These are phyloP conservation scores for Starmerella apis DNA, from an alignment of 805 yeast species.

Conservation along the genomic window DNA sequence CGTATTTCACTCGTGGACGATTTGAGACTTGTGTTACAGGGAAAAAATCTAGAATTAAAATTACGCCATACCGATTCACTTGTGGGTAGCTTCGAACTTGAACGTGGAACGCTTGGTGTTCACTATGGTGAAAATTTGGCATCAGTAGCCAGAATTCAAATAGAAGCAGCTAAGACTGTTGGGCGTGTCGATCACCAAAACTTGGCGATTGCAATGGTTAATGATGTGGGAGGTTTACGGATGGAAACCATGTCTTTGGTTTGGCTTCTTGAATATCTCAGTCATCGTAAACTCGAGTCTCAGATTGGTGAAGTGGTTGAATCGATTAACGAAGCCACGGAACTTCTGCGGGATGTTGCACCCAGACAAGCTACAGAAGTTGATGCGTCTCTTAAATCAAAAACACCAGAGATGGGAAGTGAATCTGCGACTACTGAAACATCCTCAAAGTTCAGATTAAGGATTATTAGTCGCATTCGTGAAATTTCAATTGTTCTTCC, in stretches of 20 bases:
- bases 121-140: constrained; percentile 16
- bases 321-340: constrained; percentile 8
- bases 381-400: background rate
- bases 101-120: constrained; percentile 13
- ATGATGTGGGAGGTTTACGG: constrained; percentile 5
- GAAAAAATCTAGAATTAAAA: constrained; percentile 9
- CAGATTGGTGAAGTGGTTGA: constrained; percentile 13
- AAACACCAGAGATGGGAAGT: too few relatives aligned
- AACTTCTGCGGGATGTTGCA: background rate
- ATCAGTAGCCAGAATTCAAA: constrained; percentile 16
- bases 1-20: constrained; percentile 17
- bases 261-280: constrained; percentile 21
- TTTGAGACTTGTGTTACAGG: constrained; percentile 15
- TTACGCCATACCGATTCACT: constrained; percentile 6
- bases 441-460: constrained; percentile 2
- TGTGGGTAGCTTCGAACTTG: constrained; percentile 12
- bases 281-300: constrained; percentile 12
- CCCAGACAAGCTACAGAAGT: background rate
- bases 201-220: constrained; percentile 10
- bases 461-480: constrained; percentile 7
- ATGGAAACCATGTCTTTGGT: constrained; percentile 24
- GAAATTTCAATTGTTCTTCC: constrained; percentile 17
- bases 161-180: constrained; percentile 11
- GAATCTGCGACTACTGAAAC: background rate
- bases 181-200: constrained; percentile 12